A percentile compares a stretch with the other conserved stretches of the same genome.
Evolutionary conservation across 176 grass and related monocot genomes (phyloP).

Genomic region (Raddia distichophylla): DNA sequence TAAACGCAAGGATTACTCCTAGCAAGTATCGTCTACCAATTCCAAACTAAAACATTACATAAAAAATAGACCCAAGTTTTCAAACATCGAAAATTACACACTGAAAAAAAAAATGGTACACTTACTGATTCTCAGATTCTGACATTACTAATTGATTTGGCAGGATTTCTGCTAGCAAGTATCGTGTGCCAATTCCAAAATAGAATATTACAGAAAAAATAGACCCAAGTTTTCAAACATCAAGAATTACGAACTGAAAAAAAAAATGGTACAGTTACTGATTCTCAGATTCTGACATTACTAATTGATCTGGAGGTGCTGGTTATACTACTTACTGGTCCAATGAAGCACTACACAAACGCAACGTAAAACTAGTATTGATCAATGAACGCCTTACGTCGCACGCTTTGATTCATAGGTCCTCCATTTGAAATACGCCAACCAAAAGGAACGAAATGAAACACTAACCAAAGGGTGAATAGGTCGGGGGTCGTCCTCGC

Average conservation of each 20-base stretch:
- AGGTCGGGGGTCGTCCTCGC: conserved; percentile 55
- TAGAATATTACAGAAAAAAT: neutral
- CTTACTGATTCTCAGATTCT: no score
- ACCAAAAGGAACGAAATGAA: conserved; percentile 19
- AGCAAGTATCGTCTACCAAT: neutral
- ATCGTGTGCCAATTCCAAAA: neutral
- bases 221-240: neutral
- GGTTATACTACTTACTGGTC: neutral
- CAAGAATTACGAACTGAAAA: neutral
- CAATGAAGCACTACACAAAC: neutral
- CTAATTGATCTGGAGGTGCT: neutral
- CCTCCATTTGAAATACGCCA: neutral
- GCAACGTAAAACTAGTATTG: neutral
- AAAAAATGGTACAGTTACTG: neutral
- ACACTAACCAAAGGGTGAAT: conserved; percentile 83
- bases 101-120: neutral
- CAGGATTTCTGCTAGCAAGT: neutral
- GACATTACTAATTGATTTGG: no score
- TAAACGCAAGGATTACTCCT: neutral
- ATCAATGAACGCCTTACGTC: neutral
- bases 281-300: neutral
- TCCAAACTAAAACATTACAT: neutral
- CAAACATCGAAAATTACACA: neutral
- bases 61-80: neutral
- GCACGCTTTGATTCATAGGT: neutral